These are phyloP conservation scores for Dujonia santamariae DNA, from an alignment of 1,139 yeast genomes.

Conservation along the genomic window DNA sequence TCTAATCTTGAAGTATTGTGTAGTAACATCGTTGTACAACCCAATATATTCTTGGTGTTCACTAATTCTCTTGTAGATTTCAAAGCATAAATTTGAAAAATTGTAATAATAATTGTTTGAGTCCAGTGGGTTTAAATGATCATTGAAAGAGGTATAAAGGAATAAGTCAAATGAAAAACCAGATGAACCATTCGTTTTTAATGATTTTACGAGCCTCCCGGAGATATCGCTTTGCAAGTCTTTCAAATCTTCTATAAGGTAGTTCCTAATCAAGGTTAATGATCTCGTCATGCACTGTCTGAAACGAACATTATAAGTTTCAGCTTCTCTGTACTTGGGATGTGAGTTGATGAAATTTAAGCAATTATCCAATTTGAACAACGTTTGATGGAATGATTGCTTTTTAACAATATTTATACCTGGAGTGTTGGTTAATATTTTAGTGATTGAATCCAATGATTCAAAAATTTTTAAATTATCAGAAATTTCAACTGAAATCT, in stretches of 20 bases:
- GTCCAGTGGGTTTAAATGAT: constrained; percentile 19
- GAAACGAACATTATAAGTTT: constrained; percentile 66
- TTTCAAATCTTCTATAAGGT: constrained; percentile 53
- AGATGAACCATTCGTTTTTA: constrained; percentile 6
- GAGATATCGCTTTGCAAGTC: constrained; percentile 43
- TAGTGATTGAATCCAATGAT: constrained; percentile 65
- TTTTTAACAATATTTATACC: constrained; percentile 64
- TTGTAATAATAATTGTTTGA: constrained; percentile 15
- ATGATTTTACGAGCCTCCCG: constrained; percentile 16
- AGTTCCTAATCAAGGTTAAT: constrained; percentile 69
- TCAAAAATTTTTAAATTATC: constrained; percentile 61
- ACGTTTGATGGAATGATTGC: constrained; percentile 51
- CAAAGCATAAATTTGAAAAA: constrained; percentile 45
- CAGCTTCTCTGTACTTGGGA: constrained; percentile 64
- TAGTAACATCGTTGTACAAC: constrained; percentile 61
- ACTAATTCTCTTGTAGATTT: constrained; percentile 48
- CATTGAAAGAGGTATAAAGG: constrained; percentile 54
- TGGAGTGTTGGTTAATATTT: constrained; percentile 59
- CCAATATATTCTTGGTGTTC: constrained; percentile 62
- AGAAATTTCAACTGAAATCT: constrained; percentile 46
- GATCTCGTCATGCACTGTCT: constrained; percentile 86
- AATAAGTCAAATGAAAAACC: constrained; percentile 23
- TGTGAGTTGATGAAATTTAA: constrained; percentile 32
- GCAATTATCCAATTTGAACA: constrained; percentile 58
- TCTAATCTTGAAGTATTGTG: constrained; percentile 60